phyloP scores from a whole-genome alignment of 805 yeast species.

The Ogataea nonfermentans region DNA sequence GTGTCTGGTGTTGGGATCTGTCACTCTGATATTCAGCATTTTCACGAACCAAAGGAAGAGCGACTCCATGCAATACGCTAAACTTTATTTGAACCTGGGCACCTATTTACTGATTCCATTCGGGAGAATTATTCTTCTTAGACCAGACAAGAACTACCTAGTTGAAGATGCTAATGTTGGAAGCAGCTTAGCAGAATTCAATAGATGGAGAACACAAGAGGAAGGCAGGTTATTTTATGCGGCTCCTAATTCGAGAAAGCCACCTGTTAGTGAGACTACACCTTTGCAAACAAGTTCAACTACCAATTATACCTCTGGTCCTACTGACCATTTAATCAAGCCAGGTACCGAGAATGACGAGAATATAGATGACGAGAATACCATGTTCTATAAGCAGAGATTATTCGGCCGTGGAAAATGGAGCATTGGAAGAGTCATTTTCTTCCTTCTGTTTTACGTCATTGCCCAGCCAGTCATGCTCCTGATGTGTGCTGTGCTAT shows the following conservation, averaged over 20 bases:
- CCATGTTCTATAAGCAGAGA: constrained; percentile 39
- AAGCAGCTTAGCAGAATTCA: constrained; percentile 76
- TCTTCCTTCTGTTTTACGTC: constrained; percentile 67
- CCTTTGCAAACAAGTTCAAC: constrained; percentile 15
- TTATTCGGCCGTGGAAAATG: constrained; percentile 91
- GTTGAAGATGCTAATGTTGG: constrained; percentile 90
- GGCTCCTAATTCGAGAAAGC: constrained; percentile 41
- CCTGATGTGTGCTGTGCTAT: constrained; percentile 57
- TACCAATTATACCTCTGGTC: neutral
- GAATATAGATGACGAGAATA: constrained; percentile 30
- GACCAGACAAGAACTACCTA: constrained; percentile 74
- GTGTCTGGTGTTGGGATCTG: constrained; percentile 49
- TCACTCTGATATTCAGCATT: constrained; percentile 45
- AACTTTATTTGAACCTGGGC: constrained; percentile 59
- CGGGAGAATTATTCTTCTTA: constrained; percentile 81
- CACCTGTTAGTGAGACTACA: constrained; percentile 19
- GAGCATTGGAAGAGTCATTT: constrained; percentile 78
- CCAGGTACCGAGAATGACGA: constrained; percentile 4
- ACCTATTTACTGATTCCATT: constrained; percentile 79
- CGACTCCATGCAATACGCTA: constrained; percentile 60
- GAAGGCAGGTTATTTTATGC: constrained; percentile 81
- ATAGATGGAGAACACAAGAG: constrained; percentile 81
- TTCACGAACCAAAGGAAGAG: constrained; percentile 43
- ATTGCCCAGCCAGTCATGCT: constrained; percentile 66
- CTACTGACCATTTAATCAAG: neutral